Evolutionary conservation across 257 asterid genomes (phyloP), one percentile per base, ranked within the genome.

Genomic region (Solanum tarijense): DNA sequence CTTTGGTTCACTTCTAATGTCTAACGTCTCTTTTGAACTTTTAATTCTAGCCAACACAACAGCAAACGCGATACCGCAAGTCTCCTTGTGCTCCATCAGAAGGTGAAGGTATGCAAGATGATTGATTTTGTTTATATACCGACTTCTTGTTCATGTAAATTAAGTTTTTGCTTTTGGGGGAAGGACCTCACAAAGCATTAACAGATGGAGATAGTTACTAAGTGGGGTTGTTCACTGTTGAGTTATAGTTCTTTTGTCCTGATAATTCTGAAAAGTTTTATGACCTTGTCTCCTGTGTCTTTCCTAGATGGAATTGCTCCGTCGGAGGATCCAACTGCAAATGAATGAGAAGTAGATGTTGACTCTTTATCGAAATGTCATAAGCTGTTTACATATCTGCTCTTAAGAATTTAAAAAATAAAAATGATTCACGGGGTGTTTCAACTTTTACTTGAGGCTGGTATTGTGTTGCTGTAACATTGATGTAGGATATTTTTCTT

Each of bases 1-100:
- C 18, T 75, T 75, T 76, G 35, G 83, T 38, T 38, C 83, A 76
- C 34, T 76, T n/a, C 60, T 76, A n/a, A 38, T 36, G 83, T 68
- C 38, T 32, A 72, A 12, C 62, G 29, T 86, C 16, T 38, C 43
- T 86, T 85, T 32, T 91, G 87, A 32, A 69, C 58, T 86, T 87
- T 83, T 16, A 89, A 55, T 86, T 91, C 23, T 86, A 96, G 99
- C 99, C 98, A 90, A 93, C 99, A 71, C 96, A 95, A 75, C 99
- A 96, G 88, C 99, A 94, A 91, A 95, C 99, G 7, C 94, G 99
- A 86, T 96, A 96, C 89, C 98, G 98, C 91, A 96, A 94, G 89
- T 94, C 98, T 74, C 96, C 93, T 73, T 96, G 85, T 93, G 99
- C 98, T 52, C 99, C 99, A 86, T 91, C 98, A 58, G 98, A 90